Evolutionary conservation across 225 moss, liverwort and hornwort genomes (phyloP).

Genomic region (Pseudoscleropodium purum): DNA sequence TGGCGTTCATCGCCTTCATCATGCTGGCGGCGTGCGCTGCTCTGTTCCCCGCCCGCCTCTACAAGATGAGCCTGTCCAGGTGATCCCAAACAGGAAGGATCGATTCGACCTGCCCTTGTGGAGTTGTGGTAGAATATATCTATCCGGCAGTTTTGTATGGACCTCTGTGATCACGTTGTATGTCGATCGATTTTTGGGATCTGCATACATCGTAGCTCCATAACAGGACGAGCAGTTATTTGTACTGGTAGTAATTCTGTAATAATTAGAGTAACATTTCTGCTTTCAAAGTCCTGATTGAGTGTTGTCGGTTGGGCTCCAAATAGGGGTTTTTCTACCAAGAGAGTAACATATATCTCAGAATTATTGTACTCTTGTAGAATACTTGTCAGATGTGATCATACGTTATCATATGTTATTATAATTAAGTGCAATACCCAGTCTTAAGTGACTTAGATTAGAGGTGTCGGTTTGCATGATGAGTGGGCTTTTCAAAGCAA

Average conservation of each 20-base stretch:
- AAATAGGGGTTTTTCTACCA: no score
- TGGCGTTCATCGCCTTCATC: not conserved
- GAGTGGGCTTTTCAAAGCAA: not conserved
- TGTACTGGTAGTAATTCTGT: not conserved
- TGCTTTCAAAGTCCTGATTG: not conserved
- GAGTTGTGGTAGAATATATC: not conserved
- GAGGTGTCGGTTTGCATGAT: no score
- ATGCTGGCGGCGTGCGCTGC: not conserved
- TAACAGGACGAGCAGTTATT: not conserved
- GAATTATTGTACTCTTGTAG: not conserved
- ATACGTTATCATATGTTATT: not conserved
- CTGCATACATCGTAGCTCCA: not conserved
- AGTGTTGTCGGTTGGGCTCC: not conserved
- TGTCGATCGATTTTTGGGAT: not conserved
- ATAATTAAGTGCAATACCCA: not conserved
- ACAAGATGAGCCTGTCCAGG: not conserved
- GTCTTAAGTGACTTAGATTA: no score
- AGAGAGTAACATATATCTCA: not conserved
- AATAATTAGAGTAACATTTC: not conserved
- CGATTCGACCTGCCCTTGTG: not conserved
- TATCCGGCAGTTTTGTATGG: not conserved
- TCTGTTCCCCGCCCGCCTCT: conserved; percentile 7
- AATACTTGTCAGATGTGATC: not conserved
- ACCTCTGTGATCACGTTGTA: not conserved
- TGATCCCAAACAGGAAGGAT: not conserved